A percentile compares a stretch with the other conserved stretches of the same genome.
These are phyloP conservation scores for Ascochyta rabiei DNA, from an alignment of 2,329 filamentous ascomycete genomes.

Conservation along the genomic window DNA sequence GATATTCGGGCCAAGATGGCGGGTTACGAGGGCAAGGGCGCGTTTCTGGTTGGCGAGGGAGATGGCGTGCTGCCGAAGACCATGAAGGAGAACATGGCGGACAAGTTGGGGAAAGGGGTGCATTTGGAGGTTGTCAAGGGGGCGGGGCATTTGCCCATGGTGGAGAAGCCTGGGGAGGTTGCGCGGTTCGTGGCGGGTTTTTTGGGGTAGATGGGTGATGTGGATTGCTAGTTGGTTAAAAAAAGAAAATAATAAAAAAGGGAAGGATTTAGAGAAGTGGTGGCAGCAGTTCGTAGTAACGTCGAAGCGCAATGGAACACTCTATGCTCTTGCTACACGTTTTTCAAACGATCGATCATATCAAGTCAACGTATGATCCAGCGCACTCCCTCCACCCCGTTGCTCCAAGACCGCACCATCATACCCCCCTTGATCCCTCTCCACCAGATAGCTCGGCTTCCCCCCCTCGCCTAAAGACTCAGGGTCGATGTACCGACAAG, in stretches of 20 bases:
- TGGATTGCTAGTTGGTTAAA: not conserved
- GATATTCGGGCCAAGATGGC: slow-evolving; percentile 66
- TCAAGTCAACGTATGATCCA: no score
- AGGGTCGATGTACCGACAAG: slow-evolving; percentile 59
- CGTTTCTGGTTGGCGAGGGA: slow-evolving; percentile 74
- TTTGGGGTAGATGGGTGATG: not conserved
- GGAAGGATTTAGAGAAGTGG: no score
- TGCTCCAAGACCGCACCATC: slow-evolving; percentile 32
- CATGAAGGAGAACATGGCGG: slow-evolving; percentile 75
- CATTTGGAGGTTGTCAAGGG: slow-evolving; percentile 69
- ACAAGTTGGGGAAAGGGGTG: slow-evolving; percentile 50
- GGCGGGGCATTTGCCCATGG: slow-evolving; percentile 85
- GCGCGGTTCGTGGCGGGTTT: slow-evolving; percentile 67
- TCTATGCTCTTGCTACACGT: no score
- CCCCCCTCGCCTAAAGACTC: slow-evolving; percentile 47
- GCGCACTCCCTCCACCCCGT: not conserved
- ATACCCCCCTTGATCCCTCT: slow-evolving; percentile 43
- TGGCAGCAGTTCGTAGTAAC: no score
- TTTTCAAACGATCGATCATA: no score
- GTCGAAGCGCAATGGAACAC: no score
- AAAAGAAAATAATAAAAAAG: no score
- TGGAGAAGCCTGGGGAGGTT: slow-evolving; percentile 73
- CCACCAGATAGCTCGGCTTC: slow-evolving; percentile 47
- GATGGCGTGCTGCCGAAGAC: slow-evolving; percentile 79
- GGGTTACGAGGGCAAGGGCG: slow-evolving; percentile 61